Conservation (phyloP, 1,284 basidiomycete genomes). For the Pholiota adiposa region DNA sequence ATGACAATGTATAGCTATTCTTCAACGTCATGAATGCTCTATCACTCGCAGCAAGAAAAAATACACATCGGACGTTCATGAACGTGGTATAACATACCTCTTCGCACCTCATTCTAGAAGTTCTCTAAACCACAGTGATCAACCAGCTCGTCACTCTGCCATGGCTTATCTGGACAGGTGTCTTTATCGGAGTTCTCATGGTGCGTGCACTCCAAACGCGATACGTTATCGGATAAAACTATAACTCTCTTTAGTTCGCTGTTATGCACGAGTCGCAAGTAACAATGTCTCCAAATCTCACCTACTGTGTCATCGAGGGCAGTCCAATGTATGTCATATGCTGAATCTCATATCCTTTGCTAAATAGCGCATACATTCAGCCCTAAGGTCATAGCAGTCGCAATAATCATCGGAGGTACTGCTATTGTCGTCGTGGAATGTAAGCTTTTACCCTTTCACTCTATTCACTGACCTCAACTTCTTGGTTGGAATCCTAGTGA, state of each 20-base stretch:
- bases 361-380: constrained; percentile 15
- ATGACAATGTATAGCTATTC: constrained; percentile 21
- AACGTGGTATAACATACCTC: constrained; percentile 3
- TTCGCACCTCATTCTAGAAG: not conserved
- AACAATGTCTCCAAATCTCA: constrained; percentile 19
- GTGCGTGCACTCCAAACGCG: constrained; percentile 17
- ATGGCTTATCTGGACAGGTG: constrained; percentile 30
- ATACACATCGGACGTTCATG: constrained; percentile 8
- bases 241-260: constrained; percentile 21
- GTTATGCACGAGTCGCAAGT: constrained; percentile 24
- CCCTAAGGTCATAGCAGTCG: constrained; percentile 29
- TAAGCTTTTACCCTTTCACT: constrained; percentile 8
- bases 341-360: not conserved
- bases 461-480: not conserved
- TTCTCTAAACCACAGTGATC: not conserved
- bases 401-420: constrained; percentile 20
- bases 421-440: constrained; percentile 26
- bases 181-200: constrained; percentile 28
- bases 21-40: constrained; percentile 30
- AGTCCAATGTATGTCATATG: constrained; percentile 22
- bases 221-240: not conserved
- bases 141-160: constrained; percentile 29
- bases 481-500: constrained; percentile 15
- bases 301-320: constrained; percentile 28
- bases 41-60: constrained; percentile 21